These are phyloP conservation scores for Salix arbutifolia DNA, from an alignment of 345 rosid species.

Conservation along the genomic window DNA sequence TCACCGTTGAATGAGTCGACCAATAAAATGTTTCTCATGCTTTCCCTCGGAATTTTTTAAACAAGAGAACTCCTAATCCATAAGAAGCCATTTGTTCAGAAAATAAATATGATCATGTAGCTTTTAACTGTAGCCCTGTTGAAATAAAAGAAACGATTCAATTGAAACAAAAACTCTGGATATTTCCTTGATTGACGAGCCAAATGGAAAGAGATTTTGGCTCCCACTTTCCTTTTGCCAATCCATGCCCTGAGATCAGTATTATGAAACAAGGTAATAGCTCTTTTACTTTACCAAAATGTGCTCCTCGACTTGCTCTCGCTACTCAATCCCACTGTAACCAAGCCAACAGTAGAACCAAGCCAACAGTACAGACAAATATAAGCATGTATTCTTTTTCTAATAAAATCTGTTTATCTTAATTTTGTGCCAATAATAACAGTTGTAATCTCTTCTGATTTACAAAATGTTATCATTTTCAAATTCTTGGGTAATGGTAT, in stretches of 20 bases:
- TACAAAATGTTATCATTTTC: background rate
- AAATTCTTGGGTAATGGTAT: background rate
- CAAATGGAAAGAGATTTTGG: background rate
- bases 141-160: background rate
- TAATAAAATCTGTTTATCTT: background rate
- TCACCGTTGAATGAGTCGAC: background rate
- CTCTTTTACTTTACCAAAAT: background rate
- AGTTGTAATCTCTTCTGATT: background rate
- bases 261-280: background rate
- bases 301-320: background rate
- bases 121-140: background rate
- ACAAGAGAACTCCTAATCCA: background rate
- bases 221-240: background rate
- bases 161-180: background rate
- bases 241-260: background rate
- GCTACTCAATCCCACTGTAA: background rate
- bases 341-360: too few relatives aligned
- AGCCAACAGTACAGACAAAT: background rate
- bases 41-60: too few relatives aligned
- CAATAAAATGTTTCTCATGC: background rate
- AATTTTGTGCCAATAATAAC: background rate
- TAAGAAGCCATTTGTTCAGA: background rate
- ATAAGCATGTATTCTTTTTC: background rate
- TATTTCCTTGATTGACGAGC: background rate
- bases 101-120: background rate